A percentile compares a stretch with the other conserved stretches of the same genome.
Conservation (phyloP, 805 yeast genomes). For the Candida ulmi region DNA sequence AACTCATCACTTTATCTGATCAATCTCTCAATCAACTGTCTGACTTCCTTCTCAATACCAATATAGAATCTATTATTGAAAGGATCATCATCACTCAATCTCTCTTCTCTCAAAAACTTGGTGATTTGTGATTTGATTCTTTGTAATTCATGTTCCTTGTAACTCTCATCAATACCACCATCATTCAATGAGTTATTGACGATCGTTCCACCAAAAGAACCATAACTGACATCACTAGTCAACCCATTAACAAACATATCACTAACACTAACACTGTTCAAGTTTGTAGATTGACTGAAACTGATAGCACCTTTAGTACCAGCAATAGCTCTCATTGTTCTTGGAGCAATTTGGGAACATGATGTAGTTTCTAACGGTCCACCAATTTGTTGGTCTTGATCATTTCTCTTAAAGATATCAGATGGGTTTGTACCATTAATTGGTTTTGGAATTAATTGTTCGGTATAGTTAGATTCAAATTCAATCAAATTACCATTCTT, state of each 20-base stretch:
- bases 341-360: conserved; percentile 28
- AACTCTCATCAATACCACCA: conserved; percentile 18
- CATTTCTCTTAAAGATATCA: conserved; percentile 8
- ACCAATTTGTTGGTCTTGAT: conserved; percentile 4
- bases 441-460: conserved; percentile 24
- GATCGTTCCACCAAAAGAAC: not conserved
- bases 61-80: conserved; percentile 24
- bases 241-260: conserved; percentile 24
- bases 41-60: conserved; percentile 22
- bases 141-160: conserved; percentile 23
- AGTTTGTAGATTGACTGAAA: conserved; percentile 10
- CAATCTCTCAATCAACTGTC: conserved; percentile 23
- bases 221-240: conserved; percentile 15
- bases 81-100: conserved; percentile 24
- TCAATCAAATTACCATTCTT: conserved; percentile 11
- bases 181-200: conserved; percentile 3
- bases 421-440: conserved; percentile 9
- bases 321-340: conserved; percentile 25
- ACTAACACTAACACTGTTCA: conserved; percentile 20
- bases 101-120: conserved; percentile 23
- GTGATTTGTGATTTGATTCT: conserved; percentile 24
- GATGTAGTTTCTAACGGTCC: conserved; percentile 20
- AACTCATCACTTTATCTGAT: too few relatives aligned
- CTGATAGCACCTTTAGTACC: conserved; percentile 16
- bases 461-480: conserved; percentile 19